Evolutionary conservation across 2,329 filamentous ascomycete species (phyloP).

Genomic region (Pyrenophora tritici-repentis): DNA sequence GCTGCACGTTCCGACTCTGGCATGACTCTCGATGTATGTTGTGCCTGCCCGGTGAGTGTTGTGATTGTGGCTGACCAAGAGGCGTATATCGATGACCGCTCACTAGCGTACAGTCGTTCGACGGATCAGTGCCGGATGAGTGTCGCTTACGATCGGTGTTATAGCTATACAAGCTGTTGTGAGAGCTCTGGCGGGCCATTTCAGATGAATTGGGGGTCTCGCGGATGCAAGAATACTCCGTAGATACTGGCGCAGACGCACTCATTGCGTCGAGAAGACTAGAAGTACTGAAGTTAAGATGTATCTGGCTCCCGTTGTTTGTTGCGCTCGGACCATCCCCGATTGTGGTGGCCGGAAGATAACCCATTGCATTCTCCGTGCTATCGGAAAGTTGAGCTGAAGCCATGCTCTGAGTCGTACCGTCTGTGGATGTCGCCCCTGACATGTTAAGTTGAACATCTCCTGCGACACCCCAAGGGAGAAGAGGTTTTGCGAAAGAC

Average conservation of each 20-base stretch:
- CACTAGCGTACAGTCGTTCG: conserved; percentile 43
- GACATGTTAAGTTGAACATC: conserved; percentile 13
- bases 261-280: conserved; percentile 28
- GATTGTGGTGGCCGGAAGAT: conserved; percentile 11
- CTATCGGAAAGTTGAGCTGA: conserved; percentile 15
- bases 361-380: conserved; percentile 16
- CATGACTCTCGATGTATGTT: conserved; percentile 8
- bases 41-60: conserved; percentile 8
- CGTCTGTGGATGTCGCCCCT: conserved; percentile 16
- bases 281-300: conserved; percentile 35
- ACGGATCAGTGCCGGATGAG: conserved; percentile 25
- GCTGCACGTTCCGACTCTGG: conserved; percentile 5
- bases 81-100: conserved; percentile 48
- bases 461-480: conserved; percentile 27
- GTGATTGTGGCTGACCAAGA: conserved; percentile 29
- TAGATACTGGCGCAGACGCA: conserved; percentile 18
- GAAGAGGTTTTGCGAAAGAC: conserved; percentile 26
- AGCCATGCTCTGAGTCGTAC: background rate
- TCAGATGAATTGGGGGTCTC: conserved; percentile 12
- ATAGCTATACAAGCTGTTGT: conserved; percentile 49
- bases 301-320: conserved; percentile 13
- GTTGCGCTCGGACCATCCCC: conserved; percentile 12
- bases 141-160: conserved; percentile 41
- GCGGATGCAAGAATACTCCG: conserved; percentile 33
- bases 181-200: conserved; percentile 38